Evolutionary conservation across 805 yeast species (phyloP), one percentile per base, ranked within the genome.

Genomic region (Saccharomycopsis capsularis): DNA sequence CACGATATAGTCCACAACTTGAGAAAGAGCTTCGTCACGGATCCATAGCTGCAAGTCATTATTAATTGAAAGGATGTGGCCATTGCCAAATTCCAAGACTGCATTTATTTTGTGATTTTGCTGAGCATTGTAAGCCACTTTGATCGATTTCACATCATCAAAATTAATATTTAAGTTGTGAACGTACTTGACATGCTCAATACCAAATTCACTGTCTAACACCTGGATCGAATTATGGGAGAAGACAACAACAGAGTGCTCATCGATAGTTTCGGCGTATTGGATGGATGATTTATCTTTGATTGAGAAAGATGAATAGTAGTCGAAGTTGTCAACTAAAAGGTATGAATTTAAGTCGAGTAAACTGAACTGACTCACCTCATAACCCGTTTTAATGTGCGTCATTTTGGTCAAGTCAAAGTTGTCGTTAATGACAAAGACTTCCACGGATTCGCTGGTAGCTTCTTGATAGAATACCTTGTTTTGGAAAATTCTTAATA

Each of bases 1-100:
- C 19, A 69, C 54, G 3, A 60, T 49, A 24, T 65, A 63, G n/a
- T 70, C 70, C 4, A 58, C 56, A 3, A 73, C 63, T 27, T 66
- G 56, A 3, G 70, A 60, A 3, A 72, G 50, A 0, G 76, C 68
- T 55, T 68, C 74, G 57, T 76, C 78, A 51, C 68, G 65, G 2
- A 47, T 24, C 81, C 81, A 76, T 15, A 57, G 37, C 4, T 50
- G 50, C 3, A 46, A 46, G 27, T 53, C 60, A 29, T 57, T 55
- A 1, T 54, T 19, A 18, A 62, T 22, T 18, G 62, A 36, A 2
- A 29, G 9, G 16, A 47, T 42, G 21, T 41, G 45, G 5, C 38
- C 47, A 35, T 39, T 32, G 21, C 13, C 15, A n/a, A 39, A 40
- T 37, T 44, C 46, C 6, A 50, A 13, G 21, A 52, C 22, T 6